These are phyloP conservation scores for Beauveria sp. DNA, from an alignment of 2,329 filamentous ascomycete genomes.

Conservation along the genomic window DNA sequence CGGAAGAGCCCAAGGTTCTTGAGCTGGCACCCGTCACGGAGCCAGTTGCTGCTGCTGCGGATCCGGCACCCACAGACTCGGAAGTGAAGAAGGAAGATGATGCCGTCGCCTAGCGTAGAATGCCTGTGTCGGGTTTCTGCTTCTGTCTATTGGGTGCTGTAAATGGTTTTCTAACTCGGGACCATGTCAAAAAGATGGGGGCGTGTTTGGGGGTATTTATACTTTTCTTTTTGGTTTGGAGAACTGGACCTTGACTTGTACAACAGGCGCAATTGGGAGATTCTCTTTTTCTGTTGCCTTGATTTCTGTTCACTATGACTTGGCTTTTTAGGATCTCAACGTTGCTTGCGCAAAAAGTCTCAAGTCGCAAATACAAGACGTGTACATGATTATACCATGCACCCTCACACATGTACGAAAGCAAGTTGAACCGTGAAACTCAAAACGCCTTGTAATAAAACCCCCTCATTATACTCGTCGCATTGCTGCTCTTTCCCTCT, in stretches of 20 bases:
- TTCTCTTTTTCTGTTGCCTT: not conserved
- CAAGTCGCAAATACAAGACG: not conserved
- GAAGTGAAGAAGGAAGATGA: conserved; percentile 3
- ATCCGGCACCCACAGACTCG: not conserved
- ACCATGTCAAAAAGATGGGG: not conserved
- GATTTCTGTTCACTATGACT: not conserved
- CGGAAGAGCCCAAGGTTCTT: conserved; percentile 1
- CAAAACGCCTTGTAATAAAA: not conserved
- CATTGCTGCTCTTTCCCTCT: too few relatives aligned
- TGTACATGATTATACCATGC: not conserved
- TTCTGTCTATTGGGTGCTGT: not conserved
- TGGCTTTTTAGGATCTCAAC: not conserved
- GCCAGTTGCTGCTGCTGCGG: not conserved
- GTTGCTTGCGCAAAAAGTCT: not conserved
- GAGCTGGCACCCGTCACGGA: not conserved
- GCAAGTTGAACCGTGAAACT: not conserved
- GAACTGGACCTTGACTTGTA: not conserved
- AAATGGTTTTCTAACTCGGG: not conserved
- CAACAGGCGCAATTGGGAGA: conserved; percentile 5
- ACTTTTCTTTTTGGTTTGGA: not conserved
- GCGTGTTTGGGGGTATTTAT: not conserved
- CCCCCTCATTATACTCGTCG: too few relatives aligned
- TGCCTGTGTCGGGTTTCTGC: not conserved
- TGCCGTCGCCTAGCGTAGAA: not conserved
- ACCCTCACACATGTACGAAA: too few relatives aligned